Percentiles rank a stretch among this genome's conserved stretches.
These are phyloP conservation scores for Verbena officinalis DNA, from an alignment of 257 asterid genomes.

Conservation along the genomic window DNA sequence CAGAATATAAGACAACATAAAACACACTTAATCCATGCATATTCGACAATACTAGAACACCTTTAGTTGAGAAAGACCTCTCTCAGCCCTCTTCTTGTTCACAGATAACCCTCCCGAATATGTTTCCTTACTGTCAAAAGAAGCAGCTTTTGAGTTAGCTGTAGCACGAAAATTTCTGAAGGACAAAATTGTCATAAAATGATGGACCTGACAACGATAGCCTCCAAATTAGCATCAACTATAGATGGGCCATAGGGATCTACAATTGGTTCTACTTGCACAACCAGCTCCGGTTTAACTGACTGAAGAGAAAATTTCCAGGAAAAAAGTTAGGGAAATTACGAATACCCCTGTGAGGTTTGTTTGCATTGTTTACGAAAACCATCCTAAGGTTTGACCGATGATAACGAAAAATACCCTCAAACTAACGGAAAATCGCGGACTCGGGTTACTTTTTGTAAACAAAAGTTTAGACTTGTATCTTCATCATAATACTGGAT, in stretches of 20 bases:
- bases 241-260: slow-evolving; percentile 96
- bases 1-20: neutral
- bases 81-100: slow-evolving; percentile 80
- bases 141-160: slow-evolving; percentile 33
- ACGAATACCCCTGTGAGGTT: too few relatives aligned
- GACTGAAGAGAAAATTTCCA: slow-evolving; percentile 50
- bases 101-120: slow-evolving; percentile 82
- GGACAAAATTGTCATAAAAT: slow-evolving; percentile 10
- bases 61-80: slow-evolving; percentile 73
- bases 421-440: too few relatives aligned
- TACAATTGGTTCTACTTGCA: slow-evolving; percentile 72
- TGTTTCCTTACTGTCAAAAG: slow-evolving; percentile 78
- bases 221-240: slow-evolving; percentile 79
- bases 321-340: slow-evolving; percentile 28
- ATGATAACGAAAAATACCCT: too few relatives aligned
- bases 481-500: slow-evolving; percentile 22
- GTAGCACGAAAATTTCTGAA: neutral
- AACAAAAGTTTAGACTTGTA: too few relatives aligned
- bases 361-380: too few relatives aligned
- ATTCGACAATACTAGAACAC: slow-evolving; percentile 35
- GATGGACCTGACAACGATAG: slow-evolving; percentile 79
- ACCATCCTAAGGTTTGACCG: too few relatives aligned
- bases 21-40: neutral
- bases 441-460: too few relatives aligned
- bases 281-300: slow-evolving; percentile 71